Conservation (phyloP, 169 alveolate genomes). For the Plasmodium yoelii region DNA sequence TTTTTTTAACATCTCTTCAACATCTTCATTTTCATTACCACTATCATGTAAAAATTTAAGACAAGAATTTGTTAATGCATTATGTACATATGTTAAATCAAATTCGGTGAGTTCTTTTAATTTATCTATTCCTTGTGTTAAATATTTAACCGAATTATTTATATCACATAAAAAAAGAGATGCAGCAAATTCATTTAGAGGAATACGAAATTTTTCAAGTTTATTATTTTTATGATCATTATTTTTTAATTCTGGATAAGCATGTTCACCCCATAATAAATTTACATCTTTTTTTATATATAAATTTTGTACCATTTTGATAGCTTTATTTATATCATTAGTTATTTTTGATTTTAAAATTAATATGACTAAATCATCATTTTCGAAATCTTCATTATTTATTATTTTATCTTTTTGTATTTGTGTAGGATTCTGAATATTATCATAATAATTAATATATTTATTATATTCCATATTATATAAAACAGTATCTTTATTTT, state of each 20-base stretch:
- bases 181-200: conserved; percentile 56
- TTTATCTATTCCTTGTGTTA: conserved; percentile 52
- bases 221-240: neutral
- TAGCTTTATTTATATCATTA: conserved; percentile 59
- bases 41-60: conserved; percentile 52
- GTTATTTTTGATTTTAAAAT: conserved; percentile 28
- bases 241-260: too few relatives aligned
- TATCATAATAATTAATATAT: conserved; percentile 1
- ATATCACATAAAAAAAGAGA: conserved; percentile 71
- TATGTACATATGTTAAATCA: conserved; percentile 64
- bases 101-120: conserved; percentile 49
- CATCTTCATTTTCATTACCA: conserved; percentile 75
- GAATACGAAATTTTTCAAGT: conserved; percentile 55
- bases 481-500: neutral
- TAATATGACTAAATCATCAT: conserved; percentile 46
- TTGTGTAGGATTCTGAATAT: neutral
- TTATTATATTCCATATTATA: conserved; percentile 34
- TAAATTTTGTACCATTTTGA: conserved; percentile 42
- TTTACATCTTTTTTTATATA: conserved; percentile 42
- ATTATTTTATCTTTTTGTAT: neutral
- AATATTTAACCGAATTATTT: conserved; percentile 41
- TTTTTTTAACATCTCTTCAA: conserved; percentile 44
- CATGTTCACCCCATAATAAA: conserved; percentile 27
- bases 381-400: neutral
- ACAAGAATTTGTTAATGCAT: conserved; percentile 47